Evolutionary conservation across 2,329 filamentous ascomycete species (phyloP), one percentile per base, ranked within the genome.

Genomic region (Alternaria angustiovoidea): DNA sequence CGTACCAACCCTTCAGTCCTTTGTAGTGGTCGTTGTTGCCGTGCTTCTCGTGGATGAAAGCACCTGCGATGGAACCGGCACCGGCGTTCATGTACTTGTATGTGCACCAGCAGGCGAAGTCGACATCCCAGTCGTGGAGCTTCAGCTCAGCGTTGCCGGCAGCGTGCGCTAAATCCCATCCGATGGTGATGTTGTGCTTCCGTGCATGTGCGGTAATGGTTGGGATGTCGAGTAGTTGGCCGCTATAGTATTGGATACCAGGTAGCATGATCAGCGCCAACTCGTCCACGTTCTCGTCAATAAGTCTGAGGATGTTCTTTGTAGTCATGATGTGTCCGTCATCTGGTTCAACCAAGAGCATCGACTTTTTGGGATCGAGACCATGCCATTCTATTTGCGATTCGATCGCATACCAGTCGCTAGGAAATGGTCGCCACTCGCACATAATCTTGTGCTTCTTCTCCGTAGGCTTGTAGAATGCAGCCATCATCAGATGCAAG

Each of bases 11-110:
- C 32, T 87, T 84, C 1, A 96, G 82, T 2, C 93, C 86, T 7
- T 86, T 88, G 26, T 84, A 84, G 71, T 88, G 92, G 5, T 65
- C 67, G 39, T 91, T 88, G 41, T 79, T 75, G 47, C 89, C 88
- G 75, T 95, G 90, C 53, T 83, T 84, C 72, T 91, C 86, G 77
- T 96, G 92, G 6, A 97, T 89, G 69, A 93, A 97, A 1, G 90
- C 83, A 0, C 89, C 92, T 1, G 87, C 92, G 63, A 95, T 94
- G 11, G 89, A 85, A 5, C 93, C 93, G 0, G 93, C 92, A 0
- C 93, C 93, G 11, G 89, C 88, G 74, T 96, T 96, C 75, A 96
- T 86, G 81, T 97, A 97, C 81, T 97, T 97, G 84, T 96, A 97
- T 3, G 89, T 94, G 79, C 93, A 97, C 93, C 93, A 97, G 57